Conservation (phyloP, 1,139 yeast species). For the Taphrina sp. region DNA sequence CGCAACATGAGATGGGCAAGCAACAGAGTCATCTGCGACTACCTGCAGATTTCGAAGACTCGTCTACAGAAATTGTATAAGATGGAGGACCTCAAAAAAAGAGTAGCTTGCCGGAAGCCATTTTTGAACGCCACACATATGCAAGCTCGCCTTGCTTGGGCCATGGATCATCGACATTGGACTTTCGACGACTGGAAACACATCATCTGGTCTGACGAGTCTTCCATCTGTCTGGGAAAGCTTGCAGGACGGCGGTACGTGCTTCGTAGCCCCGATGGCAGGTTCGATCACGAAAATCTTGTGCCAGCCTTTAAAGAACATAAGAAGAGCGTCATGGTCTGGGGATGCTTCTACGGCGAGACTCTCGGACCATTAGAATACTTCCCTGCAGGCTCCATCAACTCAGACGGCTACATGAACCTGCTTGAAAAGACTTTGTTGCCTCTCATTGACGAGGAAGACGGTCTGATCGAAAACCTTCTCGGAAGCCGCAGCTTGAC, state of each 20-base stretch:
- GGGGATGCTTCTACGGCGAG: background rate
- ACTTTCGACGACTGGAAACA: background rate
- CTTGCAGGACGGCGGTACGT: slow-evolving; percentile 2
- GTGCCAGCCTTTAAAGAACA: background rate
- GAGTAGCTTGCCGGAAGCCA: background rate
- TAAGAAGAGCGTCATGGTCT: background rate
- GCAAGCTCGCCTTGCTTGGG: background rate
- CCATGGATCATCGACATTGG: background rate
- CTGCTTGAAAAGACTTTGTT: background rate
- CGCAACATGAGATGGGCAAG: background rate
- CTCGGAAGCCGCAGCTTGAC: background rate
- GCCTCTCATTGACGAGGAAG: slow-evolving; percentile 8
- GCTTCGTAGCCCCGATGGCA: background rate
- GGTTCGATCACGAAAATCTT: background rate
- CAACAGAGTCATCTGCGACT: background rate
- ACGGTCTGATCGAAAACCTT: slow-evolving; percentile 2
- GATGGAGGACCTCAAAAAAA: background rate
- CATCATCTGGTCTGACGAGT: slow-evolving; percentile 6
- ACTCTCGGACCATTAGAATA: slow-evolving; percentile 4
- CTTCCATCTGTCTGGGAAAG: slow-evolving; percentile 6
- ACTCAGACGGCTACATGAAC: slow-evolving; percentile 2
- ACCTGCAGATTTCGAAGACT: background rate
- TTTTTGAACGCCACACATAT: background rate
- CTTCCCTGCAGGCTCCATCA: slow-evolving; percentile 4
- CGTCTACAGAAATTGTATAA: background rate